Evolutionary conservation across 768 basidiomycete genomes (phyloP), one percentile per base, ranked within the genome.

Genomic region (Gelatoporia subvermispora): DNA sequence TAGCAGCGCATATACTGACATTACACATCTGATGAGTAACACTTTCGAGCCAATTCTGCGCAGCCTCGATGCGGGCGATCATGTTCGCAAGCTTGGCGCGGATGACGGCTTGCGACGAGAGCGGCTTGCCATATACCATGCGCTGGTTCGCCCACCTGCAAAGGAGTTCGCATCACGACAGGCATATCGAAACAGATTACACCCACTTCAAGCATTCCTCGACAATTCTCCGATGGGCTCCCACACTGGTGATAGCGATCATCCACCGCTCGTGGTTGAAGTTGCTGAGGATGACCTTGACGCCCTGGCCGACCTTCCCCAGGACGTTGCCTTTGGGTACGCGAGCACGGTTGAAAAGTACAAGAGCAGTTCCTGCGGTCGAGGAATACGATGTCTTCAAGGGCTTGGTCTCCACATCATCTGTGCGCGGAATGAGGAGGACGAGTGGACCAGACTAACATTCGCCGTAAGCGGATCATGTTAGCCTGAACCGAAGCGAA

Each of bases 331-430:
- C 78, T 8, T 88, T 73, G 0, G 94, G 93, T 0, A 95, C 93
- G 44, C 88, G 85, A 31, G 73, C 76, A 53, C 84, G 81, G 62
- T 91, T 80, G 60, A 93, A 93, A 0, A 77, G 85, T 23, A 95
- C 82, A 58, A 79, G 93, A 3, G 87, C 85, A 1, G 93, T 97
- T 5, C 95, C 95, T 3, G 95, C 95, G 0, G 87, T 85, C 3
- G 88, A 63, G 0, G 94, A 97, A 67, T 98, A 98, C 0, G 88
- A 79, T 0, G 94, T 97, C 71, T 93, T 93, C 68, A 98, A 88
- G 20, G 82, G 81, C 60, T 86, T 92, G 4, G 94, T 96, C 44
- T 82, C 79, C 48, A 97, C 77, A 4, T 77, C 79, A 37, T 84
- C 79, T 13, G 76, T 77, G 40, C 90, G 78, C 35, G 82, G 79